Evolutionary conservation across 805 yeast species (phyloP).

Genomic region (Sugiyamaella valdiviana): DNA sequence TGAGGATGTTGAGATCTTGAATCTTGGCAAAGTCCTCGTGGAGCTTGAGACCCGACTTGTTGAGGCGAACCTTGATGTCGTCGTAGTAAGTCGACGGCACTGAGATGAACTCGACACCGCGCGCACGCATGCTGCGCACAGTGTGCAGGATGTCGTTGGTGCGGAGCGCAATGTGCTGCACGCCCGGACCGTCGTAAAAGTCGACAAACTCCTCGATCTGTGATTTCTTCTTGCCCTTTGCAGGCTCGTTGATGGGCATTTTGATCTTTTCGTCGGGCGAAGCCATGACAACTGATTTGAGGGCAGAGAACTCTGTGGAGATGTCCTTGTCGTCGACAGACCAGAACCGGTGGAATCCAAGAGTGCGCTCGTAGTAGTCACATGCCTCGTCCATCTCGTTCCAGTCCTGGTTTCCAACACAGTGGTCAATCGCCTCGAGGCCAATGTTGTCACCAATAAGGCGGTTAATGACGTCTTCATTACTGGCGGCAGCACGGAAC

Average conservation of each 20-base stretch:
- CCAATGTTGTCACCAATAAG: conserved; percentile 33
- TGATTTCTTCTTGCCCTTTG: conserved; percentile 54
- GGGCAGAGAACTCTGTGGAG: conserved; percentile 62
- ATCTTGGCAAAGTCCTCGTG: conserved; percentile 49
- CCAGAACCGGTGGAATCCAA: conserved; percentile 78
- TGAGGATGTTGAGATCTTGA: conserved; percentile 46
- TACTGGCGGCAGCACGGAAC: conserved; percentile 25
- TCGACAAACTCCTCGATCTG: conserved; percentile 80
- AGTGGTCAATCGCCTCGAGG: conserved; percentile 57
- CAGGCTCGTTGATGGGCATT: conserved; percentile 86
- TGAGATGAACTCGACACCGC: conserved; percentile 66
- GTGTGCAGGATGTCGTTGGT: conserved; percentile 57
- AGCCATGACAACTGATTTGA: conserved; percentile 72
- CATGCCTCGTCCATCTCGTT: conserved; percentile 54
- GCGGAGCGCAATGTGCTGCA: conserved; percentile 72
- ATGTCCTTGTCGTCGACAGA: conserved; percentile 75
- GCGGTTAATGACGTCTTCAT: conserved; percentile 21
- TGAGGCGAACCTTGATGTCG: conserved; percentile 42
- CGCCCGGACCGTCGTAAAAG: conserved; percentile 73
- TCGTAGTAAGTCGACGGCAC: conserved; percentile 56
- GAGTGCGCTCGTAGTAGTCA: conserved; percentile 50
- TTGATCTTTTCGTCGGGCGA: conserved; percentile 57
- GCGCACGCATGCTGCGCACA: conserved; percentile 44
- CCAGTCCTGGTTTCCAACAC: conserved; percentile 77
- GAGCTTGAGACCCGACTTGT: conserved; percentile 39